Evolutionary conservation across 176 grass and related monocot species (phyloP), one percentile per base, ranked within the genome.

Genomic region (Secale cereale): DNA sequence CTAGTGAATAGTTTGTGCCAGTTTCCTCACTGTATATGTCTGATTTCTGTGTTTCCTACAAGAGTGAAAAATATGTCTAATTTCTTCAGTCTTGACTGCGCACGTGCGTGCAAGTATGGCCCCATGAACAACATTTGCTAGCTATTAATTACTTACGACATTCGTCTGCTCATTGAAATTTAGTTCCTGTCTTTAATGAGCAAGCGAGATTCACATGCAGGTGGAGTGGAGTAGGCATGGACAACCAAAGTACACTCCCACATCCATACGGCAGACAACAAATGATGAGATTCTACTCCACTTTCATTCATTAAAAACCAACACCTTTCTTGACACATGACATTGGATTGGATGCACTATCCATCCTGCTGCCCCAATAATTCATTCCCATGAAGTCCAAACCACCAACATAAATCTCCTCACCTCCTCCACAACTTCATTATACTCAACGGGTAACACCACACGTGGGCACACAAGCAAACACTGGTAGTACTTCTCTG

Each of bases 221-320:
- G 11, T 22, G 57, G 41, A 48, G 69, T 75, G 76, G 76, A 73
- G 40, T 20, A 6, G 69, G 27, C 46, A 81, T 69, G 77, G 60
- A 78, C 46, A 85, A 61, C 11, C 8, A 48, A 15, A 48, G 20
- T 16, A 36, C 59, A 59, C 30, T 40, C 71, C 43, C 30, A 14
- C 30, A 86, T 62, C 39, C 8, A 70, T 81, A 81, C 45, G 62
- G 48, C 50, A n/a, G 61, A 77, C 28, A 85, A n/a, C 41, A 70
- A 69, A 68, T 50, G 69, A 81, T 75, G 81, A 76, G 60, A 85
- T 81, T 59, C 30, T 31, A 29, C 35, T 69, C 36, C 23, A 62
- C 16, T 77, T 76, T 19, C 29, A 48, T 86, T 32, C 88, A 77
- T 77, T 70, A 65, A 70, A 70, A 77, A 77, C 50, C 16, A 16